Evolutionary conservation across 805 yeast species (phyloP), one percentile per base, ranked within the genome.

Genomic region (Kockiozyma suomiensis): DNA sequence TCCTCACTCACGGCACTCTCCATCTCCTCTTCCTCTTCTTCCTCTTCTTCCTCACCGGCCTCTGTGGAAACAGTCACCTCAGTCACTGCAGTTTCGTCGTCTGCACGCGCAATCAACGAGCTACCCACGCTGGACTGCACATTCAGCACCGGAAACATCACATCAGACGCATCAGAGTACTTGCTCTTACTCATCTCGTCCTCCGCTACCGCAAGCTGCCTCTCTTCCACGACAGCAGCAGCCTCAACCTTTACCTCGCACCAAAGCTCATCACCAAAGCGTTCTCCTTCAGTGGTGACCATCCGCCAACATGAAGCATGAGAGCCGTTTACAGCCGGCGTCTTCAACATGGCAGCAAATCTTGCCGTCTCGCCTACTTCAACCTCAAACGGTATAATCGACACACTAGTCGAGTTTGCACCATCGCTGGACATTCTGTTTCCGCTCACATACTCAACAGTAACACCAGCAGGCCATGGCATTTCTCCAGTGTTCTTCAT

Each of bases 91-190:
- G 58, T 37, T 43, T 50, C 58, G 38, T 53, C 59, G 26, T 52
- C 59, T 4, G 59, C 47, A 17, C 43, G 53, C 19, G 59, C 59
- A 15, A 47, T 50, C 5, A 54, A 42, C 4, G 58, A 50, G 55
- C 59, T 51, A 1, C 35, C 41, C 2, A 53, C 41, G n/a, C 49
- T 47, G 13, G 41, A 42, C 25, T 13, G 46, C 23, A 58, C 58
- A 38, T 32, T 51, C 56, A 60, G 32, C 8, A 53, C 61, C 4
- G 66, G 65, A 37, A 61, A 62, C 47, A 61, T 10, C 17, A 60
- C 37, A 8, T 56, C 61, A 13, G 66, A 56, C 6, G 66, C 59
- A 38, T 60, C 65, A 17, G 64, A 61, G 42, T 56, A 61, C 56
- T 50, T 60, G 56, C 66, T 62, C 60, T 54, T 62, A 6, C 23